A percentile compares a stretch with the other conserved stretches of the same genome.
phyloP scores from a whole-genome alignment of 148 eudicot genomes.

The Fagopyrum homotropicum region DNA sequence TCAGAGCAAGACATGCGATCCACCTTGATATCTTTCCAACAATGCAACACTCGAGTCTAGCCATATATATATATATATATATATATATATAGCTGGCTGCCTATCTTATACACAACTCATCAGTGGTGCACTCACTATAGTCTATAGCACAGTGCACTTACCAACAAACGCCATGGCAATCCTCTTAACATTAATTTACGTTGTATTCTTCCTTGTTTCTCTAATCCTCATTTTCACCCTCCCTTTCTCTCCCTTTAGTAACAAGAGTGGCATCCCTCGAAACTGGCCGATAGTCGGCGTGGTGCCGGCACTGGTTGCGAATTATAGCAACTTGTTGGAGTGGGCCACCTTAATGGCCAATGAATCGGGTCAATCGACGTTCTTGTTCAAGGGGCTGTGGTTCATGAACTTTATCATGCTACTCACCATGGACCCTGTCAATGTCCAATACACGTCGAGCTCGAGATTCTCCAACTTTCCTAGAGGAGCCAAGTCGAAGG shows the following conservation, averaged over 20 bases:
- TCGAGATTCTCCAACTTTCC: slow-evolving; percentile 18
- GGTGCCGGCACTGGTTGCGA: neutral
- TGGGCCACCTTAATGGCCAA: neutral
- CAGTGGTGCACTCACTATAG: too few relatives aligned
- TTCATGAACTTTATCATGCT: slow-evolving; percentile 16
- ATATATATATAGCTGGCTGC: too few relatives aligned
- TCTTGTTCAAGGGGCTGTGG: slow-evolving; percentile 18
- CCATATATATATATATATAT: too few relatives aligned
- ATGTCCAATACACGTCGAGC: slow-evolving; percentile 20
- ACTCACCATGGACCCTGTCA: slow-evolving; percentile 25
- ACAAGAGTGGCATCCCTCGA: slow-evolving; percentile 24
- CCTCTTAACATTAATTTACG: neutral
- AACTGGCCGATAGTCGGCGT: slow-evolving; percentile 23
- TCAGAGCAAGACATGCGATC: too few relatives aligned
- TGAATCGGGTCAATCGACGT: neutral
- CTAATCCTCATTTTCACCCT: slow-evolving; percentile 2
- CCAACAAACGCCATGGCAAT: too few relatives aligned
- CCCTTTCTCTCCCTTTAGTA: slow-evolving; percentile 8
- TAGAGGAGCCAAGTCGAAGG: slow-evolving; percentile 20
- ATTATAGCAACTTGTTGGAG: neutral
- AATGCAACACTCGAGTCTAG: too few relatives aligned
- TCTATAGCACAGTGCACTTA: too few relatives aligned
- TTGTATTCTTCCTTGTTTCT: neutral
- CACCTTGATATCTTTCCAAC: too few relatives aligned
- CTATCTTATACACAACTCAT: too few relatives aligned